Evolutionary conservation across 306 rosid species (phyloP).

Genomic region (Mimosa bimucronata): DNA sequence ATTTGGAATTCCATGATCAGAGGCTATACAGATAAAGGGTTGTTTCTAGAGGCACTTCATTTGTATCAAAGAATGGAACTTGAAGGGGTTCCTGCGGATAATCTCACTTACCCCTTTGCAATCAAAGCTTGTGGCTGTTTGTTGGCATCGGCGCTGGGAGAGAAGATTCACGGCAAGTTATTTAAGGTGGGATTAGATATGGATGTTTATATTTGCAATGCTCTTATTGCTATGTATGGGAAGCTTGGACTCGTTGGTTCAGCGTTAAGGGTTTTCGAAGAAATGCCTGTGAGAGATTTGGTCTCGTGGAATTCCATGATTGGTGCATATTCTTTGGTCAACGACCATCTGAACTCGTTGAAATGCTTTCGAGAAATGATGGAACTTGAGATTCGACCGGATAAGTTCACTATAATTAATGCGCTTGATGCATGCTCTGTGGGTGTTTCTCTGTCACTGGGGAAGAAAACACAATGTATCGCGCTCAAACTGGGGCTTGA

Average conservation of each 20-base stretch:
- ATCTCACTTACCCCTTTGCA: conserved; percentile 55
- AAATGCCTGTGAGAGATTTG: conserved; percentile 52
- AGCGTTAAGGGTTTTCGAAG: conserved; percentile 55
- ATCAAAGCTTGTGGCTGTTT: conserved; percentile 56
- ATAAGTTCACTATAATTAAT: conserved; percentile 49
- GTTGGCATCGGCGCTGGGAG: conserved; percentile 38
- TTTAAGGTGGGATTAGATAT: conserved; percentile 54
- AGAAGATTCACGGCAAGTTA: conserved; percentile 51
- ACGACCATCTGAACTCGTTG: conserved; percentile 43
- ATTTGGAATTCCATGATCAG: conserved; percentile 58
- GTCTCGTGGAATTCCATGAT: conserved; percentile 69
- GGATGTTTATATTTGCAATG: conserved; percentile 53
- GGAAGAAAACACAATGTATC: conserved; percentile 55
- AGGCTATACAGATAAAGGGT: conserved; percentile 48
- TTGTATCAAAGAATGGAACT: conserved; percentile 53
- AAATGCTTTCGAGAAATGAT: conserved; percentile 51
- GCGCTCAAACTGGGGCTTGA: conserved; percentile 50
- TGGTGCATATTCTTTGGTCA: conserved; percentile 46
- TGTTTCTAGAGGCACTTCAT: conserved; percentile 43
- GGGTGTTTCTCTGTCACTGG: conserved; percentile 32
- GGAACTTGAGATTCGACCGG: conserved; percentile 44
- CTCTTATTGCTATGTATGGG: conserved; percentile 52
- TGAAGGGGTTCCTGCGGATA: conserved; percentile 48
- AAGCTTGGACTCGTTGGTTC: conserved; percentile 47
- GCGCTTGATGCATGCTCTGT: conserved; percentile 55